A percentile compares a stretch with the other conserved stretches of the same genome.
phyloP scores from a whole-genome alignment of 441 rosid species.

The Hura crepitans region DNA sequence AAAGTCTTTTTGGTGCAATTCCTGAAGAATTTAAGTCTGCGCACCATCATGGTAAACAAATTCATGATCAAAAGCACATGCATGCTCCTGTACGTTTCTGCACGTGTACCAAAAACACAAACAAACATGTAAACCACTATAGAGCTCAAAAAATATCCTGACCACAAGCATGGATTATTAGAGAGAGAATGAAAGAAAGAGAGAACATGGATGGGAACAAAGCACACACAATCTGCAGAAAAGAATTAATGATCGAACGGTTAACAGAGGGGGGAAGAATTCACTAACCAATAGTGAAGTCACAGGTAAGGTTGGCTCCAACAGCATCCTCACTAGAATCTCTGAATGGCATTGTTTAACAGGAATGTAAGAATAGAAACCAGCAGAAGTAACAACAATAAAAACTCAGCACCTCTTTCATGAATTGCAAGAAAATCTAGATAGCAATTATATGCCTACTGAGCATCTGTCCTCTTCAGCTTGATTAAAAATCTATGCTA shows the following conservation, averaged over 20 bases:
- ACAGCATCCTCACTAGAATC: slow-evolving; percentile 42
- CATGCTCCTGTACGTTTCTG: not conserved
- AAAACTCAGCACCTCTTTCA: not conserved
- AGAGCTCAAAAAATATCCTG: not conserved
- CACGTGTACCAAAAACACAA: not conserved
- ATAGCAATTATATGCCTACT: not conserved
- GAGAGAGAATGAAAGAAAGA: not conserved
- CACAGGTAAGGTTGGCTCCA: slow-evolving; percentile 40
- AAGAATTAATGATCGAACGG: not conserved
- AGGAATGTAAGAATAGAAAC: slow-evolving; percentile 9
- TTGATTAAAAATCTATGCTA: not conserved
- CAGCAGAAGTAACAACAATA: not conserved
- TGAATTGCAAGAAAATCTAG: not conserved
- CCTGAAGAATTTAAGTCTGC: not conserved
- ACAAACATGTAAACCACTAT: not conserved
- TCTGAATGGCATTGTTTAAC: slow-evolving; percentile 31
- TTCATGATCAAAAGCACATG: not conserved
- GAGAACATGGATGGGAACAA: not conserved
- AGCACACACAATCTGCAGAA: not conserved
- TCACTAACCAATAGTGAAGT: slow-evolving; percentile 42
- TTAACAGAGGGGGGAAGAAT: not conserved
- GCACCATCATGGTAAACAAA: not conserved
- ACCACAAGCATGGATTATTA: not conserved
- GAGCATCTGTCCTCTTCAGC: not conserved
- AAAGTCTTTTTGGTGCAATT: not conserved